Base-by-base conservation (phyloP, 768 basidiomycete genomes). In the Gymnopilus junonius region DNA sequence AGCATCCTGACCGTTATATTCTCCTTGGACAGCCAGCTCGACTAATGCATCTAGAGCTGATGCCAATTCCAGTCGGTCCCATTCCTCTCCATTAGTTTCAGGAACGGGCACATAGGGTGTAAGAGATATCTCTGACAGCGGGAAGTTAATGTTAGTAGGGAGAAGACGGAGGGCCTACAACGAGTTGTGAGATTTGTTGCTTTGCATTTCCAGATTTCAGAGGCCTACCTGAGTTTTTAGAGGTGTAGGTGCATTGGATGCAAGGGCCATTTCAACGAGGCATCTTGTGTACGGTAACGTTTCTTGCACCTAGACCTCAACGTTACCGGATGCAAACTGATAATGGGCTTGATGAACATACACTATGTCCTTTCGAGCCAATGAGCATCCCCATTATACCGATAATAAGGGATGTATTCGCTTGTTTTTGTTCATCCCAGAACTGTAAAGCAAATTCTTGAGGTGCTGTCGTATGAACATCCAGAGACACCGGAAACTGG, bases 381-480 rank as follows among this genome's bases (percentile, higher is more conserved):
- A 95, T 83, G 8, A 99, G 85, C 82, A 96, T 92, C 2, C 94
- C 89, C 67, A 98, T 87, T 62, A 97, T 86, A 20, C 88, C 88
- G 2, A 99, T 79, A 8, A 94, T 86, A n/a, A 95, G 77, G 0
- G 85, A 82, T 1, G 89, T 87, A 70, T 97, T 98, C 23, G 84
- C 76, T n/a, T 84, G 77, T 75, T 99, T 99, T 74, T 95, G 92
- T 42, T 88, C 84, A 67, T 96, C 94, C 97, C 97, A 99, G 75
- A 95, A 95, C 73, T 99, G 97, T 46, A 98, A 78, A 1, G 95
- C 91, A 75, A 98, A 99, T 65, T 93, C 91, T 73, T 97, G 93
- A 1, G 90, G 92, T n/a, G 85, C 83, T 5, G 80, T 70, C 58
- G 86, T 83, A 58, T 84, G 82, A 25, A 85, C 74, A 32, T 85